Evolutionary conservation across 2,329 filamentous ascomycete species (phyloP).

Genomic region (Aspergillus pseudoglaucus): DNA sequence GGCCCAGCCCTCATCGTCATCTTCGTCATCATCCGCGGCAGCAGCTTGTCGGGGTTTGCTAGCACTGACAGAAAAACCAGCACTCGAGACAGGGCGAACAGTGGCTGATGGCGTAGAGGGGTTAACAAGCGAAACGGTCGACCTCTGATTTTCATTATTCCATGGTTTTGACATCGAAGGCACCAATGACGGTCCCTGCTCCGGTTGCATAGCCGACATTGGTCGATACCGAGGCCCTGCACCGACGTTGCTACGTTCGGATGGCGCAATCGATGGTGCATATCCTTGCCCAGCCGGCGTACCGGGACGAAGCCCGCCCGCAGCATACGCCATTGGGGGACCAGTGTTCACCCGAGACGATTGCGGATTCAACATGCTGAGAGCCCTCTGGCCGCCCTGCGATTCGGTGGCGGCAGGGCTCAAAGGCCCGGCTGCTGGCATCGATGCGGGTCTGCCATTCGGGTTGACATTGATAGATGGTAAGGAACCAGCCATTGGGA

Average conservation of each 20-base stretch:
- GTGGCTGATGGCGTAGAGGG: constrained; percentile 22
- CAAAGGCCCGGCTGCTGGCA: constrained; percentile 30
- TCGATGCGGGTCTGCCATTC: constrained; percentile 44
- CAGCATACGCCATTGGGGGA: constrained; percentile 28
- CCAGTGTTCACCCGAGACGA: constrained; percentile 29
- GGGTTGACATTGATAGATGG: constrained; percentile 15
- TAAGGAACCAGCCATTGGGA: constrained; percentile 22
- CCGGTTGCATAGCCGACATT: constrained; percentile 60
- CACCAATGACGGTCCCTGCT: constrained; percentile 26
- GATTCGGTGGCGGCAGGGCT: constrained; percentile 11
- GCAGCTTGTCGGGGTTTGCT: constrained; percentile 9
- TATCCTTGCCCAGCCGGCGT: constrained; percentile 47
- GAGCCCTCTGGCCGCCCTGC: constrained; percentile 52
- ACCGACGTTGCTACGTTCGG: constrained; percentile 89
- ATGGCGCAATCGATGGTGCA: constrained; percentile 86
- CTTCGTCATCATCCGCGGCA: constrained; percentile 35
- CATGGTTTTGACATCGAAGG: constrained; percentile 30
- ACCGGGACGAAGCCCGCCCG: constrained; percentile 17
- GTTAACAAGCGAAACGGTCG: constrained; percentile 13
- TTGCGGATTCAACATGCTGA: constrained; percentile 75
- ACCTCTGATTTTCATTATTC: constrained; percentile 29
- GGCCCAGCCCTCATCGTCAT: constrained; percentile 46
- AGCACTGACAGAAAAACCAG: constrained; percentile 11
- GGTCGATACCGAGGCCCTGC: constrained; percentile 85
- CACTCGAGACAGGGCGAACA: constrained; percentile 22